A percentile compares a stretch with the other conserved stretches of the same genome.
Conservation (phyloP, 257 asterid species). For the Ballota nigra region DNA sequence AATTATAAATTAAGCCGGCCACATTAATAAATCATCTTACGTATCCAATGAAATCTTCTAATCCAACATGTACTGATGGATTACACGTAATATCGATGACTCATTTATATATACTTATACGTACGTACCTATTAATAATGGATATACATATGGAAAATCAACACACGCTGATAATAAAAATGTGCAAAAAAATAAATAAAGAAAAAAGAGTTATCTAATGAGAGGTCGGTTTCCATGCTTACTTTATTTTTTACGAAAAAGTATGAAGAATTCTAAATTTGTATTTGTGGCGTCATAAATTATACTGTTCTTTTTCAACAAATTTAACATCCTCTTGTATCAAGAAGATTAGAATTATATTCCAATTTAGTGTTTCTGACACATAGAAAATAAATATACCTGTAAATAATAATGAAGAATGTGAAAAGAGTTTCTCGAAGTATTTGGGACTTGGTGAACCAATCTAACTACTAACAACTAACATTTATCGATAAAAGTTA, state of each 20-base stretch:
- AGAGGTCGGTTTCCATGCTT: neutral
- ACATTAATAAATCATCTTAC: neutral
- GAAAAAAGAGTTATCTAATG: neutral
- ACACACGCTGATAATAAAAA: neutral
- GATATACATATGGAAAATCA: neutral
- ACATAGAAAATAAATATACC: neutral
- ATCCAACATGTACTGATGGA: neutral
- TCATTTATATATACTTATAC: neutral
- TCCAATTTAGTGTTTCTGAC: neutral
- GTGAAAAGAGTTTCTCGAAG: constrained; percentile 2
- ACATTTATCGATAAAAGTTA: too few relatives aligned
- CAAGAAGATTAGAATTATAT: neutral
- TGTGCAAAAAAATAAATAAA: neutral
- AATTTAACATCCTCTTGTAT: neutral
- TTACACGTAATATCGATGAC: neutral
- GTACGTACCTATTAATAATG: too few relatives aligned
- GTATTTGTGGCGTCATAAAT: neutral
- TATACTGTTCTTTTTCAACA: neutral
- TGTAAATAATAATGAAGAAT: neutral
- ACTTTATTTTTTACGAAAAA: too few relatives aligned
- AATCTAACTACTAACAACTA: too few relatives aligned
- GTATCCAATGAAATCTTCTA: constrained; percentile 18
- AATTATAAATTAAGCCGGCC: constrained; percentile 13
- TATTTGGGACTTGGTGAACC: too few relatives aligned
- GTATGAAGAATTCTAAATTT: neutral